A percentile compares a stretch with the other conserved stretches of the same genome.
Evolutionary conservation across 73 alveolate species (phyloP).

Genomic region (Tetrahymena thermophila): DNA sequence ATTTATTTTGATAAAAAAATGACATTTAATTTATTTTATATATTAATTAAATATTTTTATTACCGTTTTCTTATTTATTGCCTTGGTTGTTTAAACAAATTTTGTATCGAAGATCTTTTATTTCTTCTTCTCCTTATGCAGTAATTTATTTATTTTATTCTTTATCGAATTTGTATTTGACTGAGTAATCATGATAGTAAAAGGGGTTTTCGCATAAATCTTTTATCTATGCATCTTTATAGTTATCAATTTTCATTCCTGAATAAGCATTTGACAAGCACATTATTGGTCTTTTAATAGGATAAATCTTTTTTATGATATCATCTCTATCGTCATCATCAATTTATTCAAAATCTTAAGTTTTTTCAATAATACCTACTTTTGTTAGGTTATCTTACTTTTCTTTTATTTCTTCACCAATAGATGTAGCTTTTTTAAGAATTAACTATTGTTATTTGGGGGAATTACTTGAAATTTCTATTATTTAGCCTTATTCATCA

Average conservation of each 20-base stretch:
- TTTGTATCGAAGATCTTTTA: not conserved
- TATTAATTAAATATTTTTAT: too few species aligned
- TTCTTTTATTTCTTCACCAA: not conserved
- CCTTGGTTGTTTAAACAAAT: not conserved
- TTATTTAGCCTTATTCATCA: not conserved
- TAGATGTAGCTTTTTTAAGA: not conserved
- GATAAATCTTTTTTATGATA: not conserved
- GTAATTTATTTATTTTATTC: not conserved
- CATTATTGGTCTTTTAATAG: not conserved
- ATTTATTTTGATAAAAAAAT: too few species aligned
- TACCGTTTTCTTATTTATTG: not conserved
- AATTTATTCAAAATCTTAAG: too few species aligned
- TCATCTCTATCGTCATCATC: not conserved
- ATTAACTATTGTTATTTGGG: not conserved
- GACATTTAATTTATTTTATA: too few species aligned
- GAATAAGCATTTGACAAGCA: not conserved
- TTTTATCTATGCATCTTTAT: not conserved
- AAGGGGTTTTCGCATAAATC: not conserved
- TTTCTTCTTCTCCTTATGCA: not conserved
- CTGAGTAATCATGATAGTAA: not conserved
- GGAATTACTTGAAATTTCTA: not conserved
- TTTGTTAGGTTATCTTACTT: not conserved
- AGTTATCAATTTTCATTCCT: not conserved
- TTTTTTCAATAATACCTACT: not conserved
- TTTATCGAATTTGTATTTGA: not conserved